A percentile compares a stretch with the other conserved stretches of the same genome.
Conservation (phyloP, 31 red algal species). For the Asparagopsis taxiformis region DNA sequence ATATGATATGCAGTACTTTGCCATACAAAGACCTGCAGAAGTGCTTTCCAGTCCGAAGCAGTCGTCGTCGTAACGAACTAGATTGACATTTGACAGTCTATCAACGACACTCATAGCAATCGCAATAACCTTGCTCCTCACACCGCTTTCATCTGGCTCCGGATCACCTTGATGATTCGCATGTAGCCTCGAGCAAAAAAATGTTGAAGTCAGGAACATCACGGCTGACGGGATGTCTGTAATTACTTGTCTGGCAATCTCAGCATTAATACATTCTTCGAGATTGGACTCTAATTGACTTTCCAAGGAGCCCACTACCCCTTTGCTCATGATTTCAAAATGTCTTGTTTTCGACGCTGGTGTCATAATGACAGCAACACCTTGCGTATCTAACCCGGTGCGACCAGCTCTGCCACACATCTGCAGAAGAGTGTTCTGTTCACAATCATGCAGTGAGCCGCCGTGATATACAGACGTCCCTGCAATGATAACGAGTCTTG, state of each 20-base stretch:
- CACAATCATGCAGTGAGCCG: constrained; percentile 32
- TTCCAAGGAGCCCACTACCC: no score
- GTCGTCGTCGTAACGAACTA: constrained; percentile 45
- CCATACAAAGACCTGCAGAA: constrained; percentile 18
- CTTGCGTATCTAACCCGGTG: constrained; percentile 50
- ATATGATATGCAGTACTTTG: constrained; percentile 32
- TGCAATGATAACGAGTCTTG: constrained; percentile 73
- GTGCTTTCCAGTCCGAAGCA: constrained; percentile 25
- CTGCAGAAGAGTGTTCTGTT: constrained; percentile 46
- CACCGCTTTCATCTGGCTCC: not conserved
- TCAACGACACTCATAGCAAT: constrained; percentile 12
- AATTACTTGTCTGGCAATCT: no score
- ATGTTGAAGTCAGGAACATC: constrained; percentile 14
- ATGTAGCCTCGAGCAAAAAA: constrained; percentile 2
- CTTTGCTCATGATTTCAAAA: no score
- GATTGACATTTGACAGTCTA: constrained; percentile 19
- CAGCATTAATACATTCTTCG: no score
- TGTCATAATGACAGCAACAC: no score
- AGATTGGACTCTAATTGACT: no score
- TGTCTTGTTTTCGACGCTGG: no score
- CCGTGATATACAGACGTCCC: constrained; percentile 71
- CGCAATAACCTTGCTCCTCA: not conserved
- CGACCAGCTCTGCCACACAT: constrained; percentile 71
- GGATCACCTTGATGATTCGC: no score
- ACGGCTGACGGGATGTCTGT: no score